Base-by-base conservation (phyloP, 352 stramenopile species). In the Pythium brassicae region DNA sequence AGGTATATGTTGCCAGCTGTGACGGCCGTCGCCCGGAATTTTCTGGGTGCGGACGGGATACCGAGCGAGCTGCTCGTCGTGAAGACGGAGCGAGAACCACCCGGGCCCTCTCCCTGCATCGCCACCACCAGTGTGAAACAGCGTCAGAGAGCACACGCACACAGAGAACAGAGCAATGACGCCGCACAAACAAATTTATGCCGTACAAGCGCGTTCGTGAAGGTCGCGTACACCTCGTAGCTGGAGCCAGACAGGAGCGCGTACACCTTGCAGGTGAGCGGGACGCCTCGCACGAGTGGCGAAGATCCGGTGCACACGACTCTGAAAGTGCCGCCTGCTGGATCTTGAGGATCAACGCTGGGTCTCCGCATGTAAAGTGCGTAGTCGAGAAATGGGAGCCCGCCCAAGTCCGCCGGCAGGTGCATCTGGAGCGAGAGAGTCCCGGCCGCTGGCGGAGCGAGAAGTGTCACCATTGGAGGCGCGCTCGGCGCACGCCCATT, bases 1-100 rank as follows among this genome's bases (percentile, higher is more conserved):
- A 91, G 59, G 19, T 69, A 51, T 10, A 91, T 72, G 25, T 81
- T 86, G 7, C 77, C 77, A 15, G 70, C 75, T 0, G 81, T 86
- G 40, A 84, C 42, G 11, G 20, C 57, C 11, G 55, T 22, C 14
- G 70, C 59, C 0, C 44, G 52, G 19, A 87, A 78, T 37, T 75
- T 78, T 0, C 63, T 34, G 23, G 78, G 78, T 10, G 62, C 2
- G 1, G 74, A 83, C 37, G 78, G 78, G 3, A 87, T 57, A 11
- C 64, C 58, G 9, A 86, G 47, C 7, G 35, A 55, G 8, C 61
- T 23, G 15, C 10, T 63, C 1, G 74, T 87, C 20, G 42, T 42
- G 20, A 69, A 68, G 1, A 69, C 15, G 3, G 51, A 35, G 29
- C 32, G 46, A 0, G 61, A 50, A 46, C 76, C 63, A 11, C 57